Evolutionary conservation across 345 rosid genomes (phyloP), one percentile per base, ranked within the genome.

Genomic region (Eutrema heterophyllum): DNA sequence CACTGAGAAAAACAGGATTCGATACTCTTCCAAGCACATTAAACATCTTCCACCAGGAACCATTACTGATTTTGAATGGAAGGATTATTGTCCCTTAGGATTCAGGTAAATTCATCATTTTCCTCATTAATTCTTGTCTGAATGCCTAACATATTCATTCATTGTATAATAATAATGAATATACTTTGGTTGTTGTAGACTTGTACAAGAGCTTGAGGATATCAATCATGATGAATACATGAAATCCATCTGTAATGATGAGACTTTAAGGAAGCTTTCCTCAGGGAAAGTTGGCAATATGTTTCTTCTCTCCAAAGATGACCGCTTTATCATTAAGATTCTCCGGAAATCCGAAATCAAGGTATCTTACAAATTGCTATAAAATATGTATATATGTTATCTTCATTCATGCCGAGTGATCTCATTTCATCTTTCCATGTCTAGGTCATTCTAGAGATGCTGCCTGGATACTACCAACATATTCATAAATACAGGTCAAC

Each of bases 271-370:
- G 71, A 80, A 82, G 73, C 78, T 82, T 65, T 75, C 79, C 50
- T 60, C 86, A 0, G 58, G 70, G 29, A 86, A 79, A 79, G 73
- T 81, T 58, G 84, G 86, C 45, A 61, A 70, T 40, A 2, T 80
- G 81, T 78, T 80, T 48, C 73, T 81, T 63, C 64, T 83, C 56
- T 72, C 83, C 39, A 78, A 76, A 33, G 85, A 85, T 59, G 78
- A 72, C 1, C 76, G 85, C 1, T 84, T 84, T 30, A 38, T 81
- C 16, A 75, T 86, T 2, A 81, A 78, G 79, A 81, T 81, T 53
- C 67, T 86, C 35, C 71, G 75, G 9, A 86, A 88, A 84, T 83
- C 88, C 33, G 85, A 84, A 74, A 64, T 80, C 64, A 83, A 84
- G 87, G 93, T 86, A 77, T 65, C 57, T 65, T 39, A 40, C 15